A percentile compares a stretch with the other conserved stretches of the same genome.
phyloP scores from a whole-genome alignment of 2,329 filamentous ascomycete species.

The Talaromyces albobiverticillius region DNA sequence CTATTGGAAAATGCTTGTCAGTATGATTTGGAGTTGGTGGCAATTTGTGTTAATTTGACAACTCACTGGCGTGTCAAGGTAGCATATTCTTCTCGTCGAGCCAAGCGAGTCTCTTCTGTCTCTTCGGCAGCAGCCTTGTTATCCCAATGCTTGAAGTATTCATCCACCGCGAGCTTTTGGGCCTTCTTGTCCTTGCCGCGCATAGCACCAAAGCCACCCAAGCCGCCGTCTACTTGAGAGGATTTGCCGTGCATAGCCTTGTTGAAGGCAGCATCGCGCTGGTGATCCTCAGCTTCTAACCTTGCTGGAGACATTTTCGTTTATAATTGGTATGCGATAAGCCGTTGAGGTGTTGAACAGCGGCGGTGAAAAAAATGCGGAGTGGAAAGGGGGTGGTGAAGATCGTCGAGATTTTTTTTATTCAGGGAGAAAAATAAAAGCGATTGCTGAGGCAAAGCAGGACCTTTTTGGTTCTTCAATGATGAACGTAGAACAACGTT shows the following conservation, averaged over 20 bases:
- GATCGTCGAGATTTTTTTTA: not conserved
- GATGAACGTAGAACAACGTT: too few species aligned
- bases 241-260: slow-evolving; percentile 80
- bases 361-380: too few species aligned
- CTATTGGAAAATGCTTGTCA: slow-evolving; percentile 39
- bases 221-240: slow-evolving; percentile 52
- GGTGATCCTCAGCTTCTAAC: slow-evolving; percentile 79
- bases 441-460: too few species aligned
- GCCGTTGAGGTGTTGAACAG: not conserved
- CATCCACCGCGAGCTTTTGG: slow-evolving; percentile 77
- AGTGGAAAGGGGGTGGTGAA: not conserved
- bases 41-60: slow-evolving; percentile 1
- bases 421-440: not conserved
- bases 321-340: not conserved
- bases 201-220: slow-evolving; percentile 81
- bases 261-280: slow-evolving; percentile 86
- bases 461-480: too few species aligned
- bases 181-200: slow-evolving; percentile 76
- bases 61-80: slow-evolving; percentile 87
- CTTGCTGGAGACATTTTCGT: slow-evolving; percentile 49
- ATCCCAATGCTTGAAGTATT: slow-evolving; percentile 97
- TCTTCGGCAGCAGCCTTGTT: slow-evolving; percentile 75
- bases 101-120: slow-evolving; percentile 76
- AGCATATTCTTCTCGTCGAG: slow-evolving; percentile 82
- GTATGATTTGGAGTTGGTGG: not conserved